Evolutionary conservation across 352 stramenopile species (phyloP).

Genomic region (Phytopythium cucurbitacearum): DNA sequence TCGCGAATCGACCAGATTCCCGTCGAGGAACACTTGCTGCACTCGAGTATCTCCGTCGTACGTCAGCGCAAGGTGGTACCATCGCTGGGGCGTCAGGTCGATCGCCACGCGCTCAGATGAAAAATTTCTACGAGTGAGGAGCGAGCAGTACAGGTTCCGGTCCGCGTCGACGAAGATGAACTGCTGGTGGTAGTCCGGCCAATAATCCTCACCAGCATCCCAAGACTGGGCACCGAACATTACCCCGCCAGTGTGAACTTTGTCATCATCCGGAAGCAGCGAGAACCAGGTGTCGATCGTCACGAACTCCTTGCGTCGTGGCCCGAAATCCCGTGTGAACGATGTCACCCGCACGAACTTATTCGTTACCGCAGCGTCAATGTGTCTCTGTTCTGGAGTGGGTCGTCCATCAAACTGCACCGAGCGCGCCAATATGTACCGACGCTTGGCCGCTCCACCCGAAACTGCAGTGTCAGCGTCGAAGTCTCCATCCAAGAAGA

Average conservation of each 20-base stretch:
- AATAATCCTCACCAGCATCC: conserved; percentile 16
- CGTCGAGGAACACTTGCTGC: conserved; percentile 37
- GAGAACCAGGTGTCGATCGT: conserved; percentile 41
- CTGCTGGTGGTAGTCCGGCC: conserved; percentile 40
- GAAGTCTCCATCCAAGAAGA: conserved; percentile 10
- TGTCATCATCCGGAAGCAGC: conserved; percentile 10
- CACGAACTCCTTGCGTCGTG: conserved; percentile 15
- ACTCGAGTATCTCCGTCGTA: conserved; percentile 17
- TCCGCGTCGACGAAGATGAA: conserved; percentile 32
- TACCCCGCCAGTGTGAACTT: conserved; percentile 19
- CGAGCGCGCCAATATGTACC: conserved; percentile 16
- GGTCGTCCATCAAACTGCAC: conserved; percentile 16
- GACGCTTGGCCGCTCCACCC: conserved; percentile 14
- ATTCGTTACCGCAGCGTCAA: too few species aligned
- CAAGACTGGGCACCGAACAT: conserved; percentile 41
- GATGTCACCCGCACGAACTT: conserved; percentile 3
- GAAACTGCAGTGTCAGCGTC: conserved; percentile 9
- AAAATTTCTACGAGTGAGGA: conserved; percentile 21
- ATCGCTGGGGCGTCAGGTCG: conserved; percentile 19
- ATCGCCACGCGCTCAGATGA: conserved; percentile 9
- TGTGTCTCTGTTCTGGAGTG: background rate
- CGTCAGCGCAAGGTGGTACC: conserved; percentile 43
- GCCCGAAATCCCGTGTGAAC: conserved; percentile 15
- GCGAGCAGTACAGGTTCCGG: conserved; percentile 38
- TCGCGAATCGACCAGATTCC: conserved; percentile 14